phyloP scores from a whole-genome alignment of 805 yeast genomes.

The Priceomyces fermenticarens region DNA sequence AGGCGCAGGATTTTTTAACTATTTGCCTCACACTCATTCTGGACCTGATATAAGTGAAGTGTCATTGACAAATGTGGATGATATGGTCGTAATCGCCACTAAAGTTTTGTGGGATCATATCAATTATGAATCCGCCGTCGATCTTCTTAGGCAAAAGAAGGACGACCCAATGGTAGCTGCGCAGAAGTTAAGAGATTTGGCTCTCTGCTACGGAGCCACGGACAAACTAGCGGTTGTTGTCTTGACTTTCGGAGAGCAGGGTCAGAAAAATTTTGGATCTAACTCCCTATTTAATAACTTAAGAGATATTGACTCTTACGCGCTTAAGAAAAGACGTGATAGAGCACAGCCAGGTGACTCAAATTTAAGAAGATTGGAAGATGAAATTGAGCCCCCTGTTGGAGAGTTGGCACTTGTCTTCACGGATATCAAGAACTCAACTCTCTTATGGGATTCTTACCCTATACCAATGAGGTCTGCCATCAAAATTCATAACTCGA shows the following conservation, averaged over 20 bases:
- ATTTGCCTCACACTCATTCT: conserved; percentile 84
- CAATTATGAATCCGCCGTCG: conserved; percentile 83
- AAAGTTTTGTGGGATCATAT: conserved; percentile 82
- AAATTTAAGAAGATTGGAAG: conserved; percentile 74
- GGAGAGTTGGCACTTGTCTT: conserved; percentile 95
- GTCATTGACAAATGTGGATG: conserved; percentile 66
- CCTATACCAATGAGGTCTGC: conserved; percentile 97
- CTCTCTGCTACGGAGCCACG: conserved; percentile 84
- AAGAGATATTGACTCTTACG: conserved; percentile 31
- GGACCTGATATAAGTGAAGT: conserved; percentile 75
- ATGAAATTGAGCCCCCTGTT: conserved; percentile 90
- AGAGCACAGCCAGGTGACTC: conserved; percentile 54
- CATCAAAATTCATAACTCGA: conserved; percentile 86
- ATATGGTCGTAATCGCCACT: conserved; percentile 80
- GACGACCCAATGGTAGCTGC: conserved; percentile 90
- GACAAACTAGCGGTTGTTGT: conserved; percentile 82
- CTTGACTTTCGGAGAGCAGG: conserved; percentile 59
- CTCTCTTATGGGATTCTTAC: conserved; percentile 87
- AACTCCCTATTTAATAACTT: conserved; percentile 36
- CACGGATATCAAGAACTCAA: conserved; percentile 95
- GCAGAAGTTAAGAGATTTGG: conserved; percentile 88
- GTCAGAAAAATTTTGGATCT: conserved; percentile 24
- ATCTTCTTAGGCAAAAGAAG: conserved; percentile 77
- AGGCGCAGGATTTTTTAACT: conserved; percentile 86
- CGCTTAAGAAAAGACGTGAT: conserved; percentile 46